These are phyloP conservation scores for Lactarius vividus DNA, from an alignment of 768 basidiomycete species.

Conservation along the genomic window DNA sequence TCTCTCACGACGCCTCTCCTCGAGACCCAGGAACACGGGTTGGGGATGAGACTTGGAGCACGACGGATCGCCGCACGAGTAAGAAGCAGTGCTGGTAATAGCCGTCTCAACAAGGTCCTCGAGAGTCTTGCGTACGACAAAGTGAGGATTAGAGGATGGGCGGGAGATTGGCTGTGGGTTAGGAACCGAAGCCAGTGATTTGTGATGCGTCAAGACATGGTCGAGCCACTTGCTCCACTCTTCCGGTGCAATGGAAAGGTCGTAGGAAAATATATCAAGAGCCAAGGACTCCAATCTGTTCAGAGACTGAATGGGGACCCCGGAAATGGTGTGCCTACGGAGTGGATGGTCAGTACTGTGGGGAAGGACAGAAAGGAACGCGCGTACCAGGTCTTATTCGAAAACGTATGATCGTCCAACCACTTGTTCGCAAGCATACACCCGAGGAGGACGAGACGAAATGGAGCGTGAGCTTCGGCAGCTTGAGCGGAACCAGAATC, in stretches of 20 bases:
- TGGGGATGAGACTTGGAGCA: slow-evolving; percentile 42
- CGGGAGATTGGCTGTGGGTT: slow-evolving; percentile 76
- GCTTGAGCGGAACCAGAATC: slow-evolving; percentile 45
- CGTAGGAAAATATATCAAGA: slow-evolving; percentile 66
- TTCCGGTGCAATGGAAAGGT: slow-evolving; percentile 60
- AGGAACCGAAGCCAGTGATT: slow-evolving; percentile 54
- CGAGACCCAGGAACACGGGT: slow-evolving; percentile 71
- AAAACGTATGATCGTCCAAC: slow-evolving; percentile 86
- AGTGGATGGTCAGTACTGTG: background rate
- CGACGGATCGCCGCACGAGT: slow-evolving; percentile 22
- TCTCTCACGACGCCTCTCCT: slow-evolving; percentile 57
- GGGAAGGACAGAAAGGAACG: background rate
- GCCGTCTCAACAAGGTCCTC: slow-evolving; percentile 65
- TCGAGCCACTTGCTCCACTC: slow-evolving; percentile 73
- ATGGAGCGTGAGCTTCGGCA: slow-evolving; percentile 59
- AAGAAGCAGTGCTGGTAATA: slow-evolving; percentile 27
- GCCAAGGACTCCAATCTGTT: slow-evolving; percentile 72
- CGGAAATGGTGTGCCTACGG: slow-evolving; percentile 77
- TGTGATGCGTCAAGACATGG: slow-evolving; percentile 63
- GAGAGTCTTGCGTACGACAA: slow-evolving; percentile 63
- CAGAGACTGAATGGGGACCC: slow-evolving; percentile 63
- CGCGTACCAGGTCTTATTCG: slow-evolving; percentile 82
- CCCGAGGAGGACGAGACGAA: slow-evolving; percentile 72
- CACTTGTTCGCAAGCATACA: slow-evolving; percentile 89
- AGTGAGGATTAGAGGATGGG: slow-evolving; percentile 68